phyloP scores from a whole-genome alignment of 2,329 filamentous ascomycete species.

The Tolypocladium guangdongense region DNA sequence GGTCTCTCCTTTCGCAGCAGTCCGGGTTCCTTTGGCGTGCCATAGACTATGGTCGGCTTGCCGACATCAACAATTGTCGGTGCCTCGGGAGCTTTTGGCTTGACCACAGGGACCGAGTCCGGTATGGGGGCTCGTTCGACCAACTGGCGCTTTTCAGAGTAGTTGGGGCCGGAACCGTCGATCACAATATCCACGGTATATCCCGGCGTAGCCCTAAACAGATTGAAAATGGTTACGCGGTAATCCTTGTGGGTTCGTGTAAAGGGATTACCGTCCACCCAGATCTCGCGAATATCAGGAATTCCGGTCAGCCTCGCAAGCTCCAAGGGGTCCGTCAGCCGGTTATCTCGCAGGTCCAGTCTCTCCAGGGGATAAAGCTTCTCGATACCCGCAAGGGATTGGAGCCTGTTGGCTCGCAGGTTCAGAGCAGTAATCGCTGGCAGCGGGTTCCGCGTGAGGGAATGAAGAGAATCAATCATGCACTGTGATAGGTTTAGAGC shows the following conservation, averaged over 20 bases:
- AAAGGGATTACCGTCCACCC: slow-evolving; percentile 87
- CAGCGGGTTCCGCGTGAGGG: slow-evolving; percentile 72
- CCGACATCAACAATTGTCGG: slow-evolving; percentile 54
- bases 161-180: slow-evolving; percentile 73
- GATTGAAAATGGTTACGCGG: slow-evolving; percentile 85
- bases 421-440: slow-evolving; percentile 92
- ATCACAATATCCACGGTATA: slow-evolving; percentile 86
- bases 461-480: slow-evolving; percentile 94
- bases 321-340: slow-evolving; percentile 81
- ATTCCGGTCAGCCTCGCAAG: slow-evolving; percentile 81
- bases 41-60: slow-evolving; percentile 53
- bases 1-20: slow-evolving; percentile 51
- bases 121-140: slow-evolving; percentile 71
- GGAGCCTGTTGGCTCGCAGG: slow-evolving; percentile 75
- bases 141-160: slow-evolving; percentile 73
- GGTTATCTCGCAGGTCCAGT: slow-evolving; percentile 84
- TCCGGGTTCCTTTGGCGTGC: slow-evolving; percentile 34
- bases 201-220: slow-evolving; percentile 83
- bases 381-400: slow-evolving; percentile 82
- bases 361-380: slow-evolving; percentile 79
- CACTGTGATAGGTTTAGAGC: slow-evolving; percentile 91
- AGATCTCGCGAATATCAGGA: slow-evolving; percentile 85
- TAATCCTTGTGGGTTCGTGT: slow-evolving; percentile 78
- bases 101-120: slow-evolving; percentile 67
- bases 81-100: slow-evolving; percentile 52